Percentiles rank a stretch among this genome's conserved stretches.
Conservation (phyloP, 202 grass and related monocot genomes). For the Eragrostis tef region DNA sequence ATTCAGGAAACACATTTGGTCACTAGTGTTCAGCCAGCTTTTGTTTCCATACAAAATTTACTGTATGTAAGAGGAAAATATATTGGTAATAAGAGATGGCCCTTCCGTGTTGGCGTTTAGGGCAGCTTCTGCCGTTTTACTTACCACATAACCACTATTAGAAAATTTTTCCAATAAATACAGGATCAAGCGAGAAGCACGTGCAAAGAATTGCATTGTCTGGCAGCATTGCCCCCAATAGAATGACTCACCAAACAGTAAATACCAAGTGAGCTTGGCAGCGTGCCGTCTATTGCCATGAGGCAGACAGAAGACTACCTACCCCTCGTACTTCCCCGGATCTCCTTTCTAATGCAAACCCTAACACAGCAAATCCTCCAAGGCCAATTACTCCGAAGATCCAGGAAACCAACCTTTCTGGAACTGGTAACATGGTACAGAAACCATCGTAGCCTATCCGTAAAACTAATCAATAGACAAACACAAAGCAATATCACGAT, state of each 20-base stretch:
- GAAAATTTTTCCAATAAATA: neutral
- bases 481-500: neutral
- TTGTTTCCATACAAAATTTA: neutral
- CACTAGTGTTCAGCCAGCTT: neutral
- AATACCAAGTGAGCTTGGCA: neutral
- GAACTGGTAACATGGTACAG: neutral
- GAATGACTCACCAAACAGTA: neutral
- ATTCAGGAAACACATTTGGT: neutral
- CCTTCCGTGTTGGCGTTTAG: neutral
- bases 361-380: slow-evolving; percentile 30
- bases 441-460: neutral
- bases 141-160: slow-evolving; percentile 6
- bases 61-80: neutral
- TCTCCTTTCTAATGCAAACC: slow-evolving; percentile 1
- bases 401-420: neutral
- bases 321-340: neutral
- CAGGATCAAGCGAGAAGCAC: neutral
- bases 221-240: neutral
- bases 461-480: neutral
- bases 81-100: neutral
- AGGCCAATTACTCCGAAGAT: neutral
- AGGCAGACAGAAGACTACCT: slow-evolving; percentile 22
- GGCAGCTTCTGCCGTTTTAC: neutral
- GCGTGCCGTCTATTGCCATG: neutral
- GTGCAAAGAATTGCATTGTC: neutral